Percentiles rank a stretch among this genome's conserved stretches.
phyloP scores from a whole-genome alignment of 371 early-diverging fungal species.

The Mucor circinelloides region DNA sequence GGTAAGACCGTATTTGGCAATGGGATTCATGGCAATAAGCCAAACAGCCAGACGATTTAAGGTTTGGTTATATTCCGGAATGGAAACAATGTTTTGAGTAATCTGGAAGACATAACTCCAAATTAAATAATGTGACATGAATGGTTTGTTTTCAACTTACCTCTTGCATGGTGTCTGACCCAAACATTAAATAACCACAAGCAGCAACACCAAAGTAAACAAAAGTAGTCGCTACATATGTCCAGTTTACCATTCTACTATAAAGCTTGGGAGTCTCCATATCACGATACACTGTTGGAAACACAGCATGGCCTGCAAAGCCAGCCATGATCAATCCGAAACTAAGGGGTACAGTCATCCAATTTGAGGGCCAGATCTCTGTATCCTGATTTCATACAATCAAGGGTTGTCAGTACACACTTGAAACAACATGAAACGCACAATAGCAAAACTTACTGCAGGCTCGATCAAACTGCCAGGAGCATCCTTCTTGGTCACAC shows the following conservation, averaged over 20 bases:
- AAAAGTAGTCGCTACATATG: conserved; percentile 35
- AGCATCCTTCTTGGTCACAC: conserved; percentile 40
- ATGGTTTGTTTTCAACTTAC: conserved; percentile 25
- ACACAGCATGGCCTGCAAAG: conserved; percentile 52
- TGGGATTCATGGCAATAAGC: conserved; percentile 70
- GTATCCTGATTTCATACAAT: conserved; percentile 36
- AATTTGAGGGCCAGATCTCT: conserved; percentile 33
- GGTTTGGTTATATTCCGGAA: conserved; percentile 58
- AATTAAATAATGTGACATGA: background rate
- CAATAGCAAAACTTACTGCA: conserved; percentile 39
- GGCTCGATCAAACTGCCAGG: conserved; percentile 68
- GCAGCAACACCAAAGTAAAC: conserved; percentile 45
- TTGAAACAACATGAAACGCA: background rate
- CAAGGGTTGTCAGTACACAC: background rate
- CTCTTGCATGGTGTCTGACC: conserved; percentile 60
- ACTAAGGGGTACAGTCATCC: conserved; percentile 36
- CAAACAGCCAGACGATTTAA: conserved; percentile 61
- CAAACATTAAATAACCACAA: conserved; percentile 82
- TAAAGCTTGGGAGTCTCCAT: conserved; percentile 50
- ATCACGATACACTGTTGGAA: conserved; percentile 51
- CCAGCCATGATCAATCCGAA: conserved; percentile 54
- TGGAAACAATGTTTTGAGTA: conserved; percentile 66
- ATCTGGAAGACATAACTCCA: conserved; percentile 37
- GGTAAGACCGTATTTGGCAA: conserved; percentile 70
- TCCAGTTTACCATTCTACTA: conserved; percentile 44